Evolutionary conservation across 2,329 filamentous ascomycete genomes (phyloP), one percentile per base, ranked within the genome.

Genomic region (Curvularia lunata): DNA sequence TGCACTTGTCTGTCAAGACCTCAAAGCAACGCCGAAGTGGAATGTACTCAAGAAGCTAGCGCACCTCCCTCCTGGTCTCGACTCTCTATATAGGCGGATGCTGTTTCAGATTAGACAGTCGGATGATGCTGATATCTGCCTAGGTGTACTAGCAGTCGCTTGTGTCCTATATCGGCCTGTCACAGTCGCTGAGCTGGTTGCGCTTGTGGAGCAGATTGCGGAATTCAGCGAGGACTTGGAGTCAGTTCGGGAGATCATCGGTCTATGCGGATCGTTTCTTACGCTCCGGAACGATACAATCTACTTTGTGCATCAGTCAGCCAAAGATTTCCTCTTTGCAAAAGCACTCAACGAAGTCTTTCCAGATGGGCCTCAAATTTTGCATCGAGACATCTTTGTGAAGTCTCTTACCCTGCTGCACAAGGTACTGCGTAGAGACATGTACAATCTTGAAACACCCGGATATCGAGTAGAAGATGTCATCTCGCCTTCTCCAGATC

Each of bases 291-390:
- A 58, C 6, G 50, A 58, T 21, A 58, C 30, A 13, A 38, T 64
- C 37, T 66, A 62, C 57, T 61, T 80, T 58, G 70, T 82, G 1
- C 78, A 82, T 56, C 75, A 80, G 52, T 81, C 79, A 0, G 80
- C 78, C 0, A 79, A 80, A 56, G 79, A 82, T 13, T 80, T 71
- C 58, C 54, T 83, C 1, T 25, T 60, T 5, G 30, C 64, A 25
- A 54, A 43, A 12, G 37, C 43, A 3, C 12, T 0, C 16, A 19
- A 27, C 7, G 27, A 43, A 1, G n/a, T 37, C 19, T 54, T 54
- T 28, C 43, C 5, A 21, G 16, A 27, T 3, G 71, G 75, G 30
- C 8, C 43, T 25, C 30, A 42, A 23, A 12, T 4, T n/a, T 9
- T 25, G 13, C 25, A 52, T 34, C 25, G 34, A n/a, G 21, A 27